phyloP scores from a whole-genome alignment of 1,284 basidiomycete genomes.

The Phellinidium pouzarii region DNA sequence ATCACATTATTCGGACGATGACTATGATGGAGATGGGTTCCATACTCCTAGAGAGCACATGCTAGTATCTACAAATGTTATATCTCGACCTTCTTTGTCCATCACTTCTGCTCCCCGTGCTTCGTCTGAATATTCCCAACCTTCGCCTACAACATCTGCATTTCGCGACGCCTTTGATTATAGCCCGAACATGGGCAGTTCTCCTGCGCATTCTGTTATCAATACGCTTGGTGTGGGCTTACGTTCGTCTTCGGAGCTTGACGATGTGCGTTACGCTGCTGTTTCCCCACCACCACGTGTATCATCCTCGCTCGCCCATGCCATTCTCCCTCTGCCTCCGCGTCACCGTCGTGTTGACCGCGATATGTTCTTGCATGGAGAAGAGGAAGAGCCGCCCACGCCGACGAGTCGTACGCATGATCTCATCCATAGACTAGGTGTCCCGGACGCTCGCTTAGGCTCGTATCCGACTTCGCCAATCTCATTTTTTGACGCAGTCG shows the following conservation, averaged over 20 bases:
- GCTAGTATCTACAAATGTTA: conserved; percentile 21
- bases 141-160: conserved; percentile 56
- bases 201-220: conserved; percentile 13
- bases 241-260: conserved; percentile 47
- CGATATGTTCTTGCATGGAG: conserved; percentile 19
- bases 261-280: conserved; percentile 33
- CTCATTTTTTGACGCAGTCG: conserved; percentile 68
- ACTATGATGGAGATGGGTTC: conserved; percentile 24
- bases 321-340: conserved; percentile 20
- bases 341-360: conserved; percentile 17
- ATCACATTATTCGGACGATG: conserved; percentile 27
- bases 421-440: neutral
- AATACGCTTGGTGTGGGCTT: conserved; percentile 25
- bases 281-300: conserved; percentile 51
- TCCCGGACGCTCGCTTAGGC: conserved; percentile 30
- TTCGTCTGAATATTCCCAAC: conserved; percentile 50
- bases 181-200: conserved; percentile 22
- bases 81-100: conserved; percentile 31
- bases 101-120: conserved; percentile 28
- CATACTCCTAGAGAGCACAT: conserved; percentile 19
- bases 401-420: neutral
- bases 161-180: conserved; percentile 53
- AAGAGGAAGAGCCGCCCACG: conserved; percentile 9
- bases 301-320: conserved; percentile 30
- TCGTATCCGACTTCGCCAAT: conserved; percentile 54